Base-by-base conservation (phyloP, 805 yeast species). In the Candida ficus region DNA sequence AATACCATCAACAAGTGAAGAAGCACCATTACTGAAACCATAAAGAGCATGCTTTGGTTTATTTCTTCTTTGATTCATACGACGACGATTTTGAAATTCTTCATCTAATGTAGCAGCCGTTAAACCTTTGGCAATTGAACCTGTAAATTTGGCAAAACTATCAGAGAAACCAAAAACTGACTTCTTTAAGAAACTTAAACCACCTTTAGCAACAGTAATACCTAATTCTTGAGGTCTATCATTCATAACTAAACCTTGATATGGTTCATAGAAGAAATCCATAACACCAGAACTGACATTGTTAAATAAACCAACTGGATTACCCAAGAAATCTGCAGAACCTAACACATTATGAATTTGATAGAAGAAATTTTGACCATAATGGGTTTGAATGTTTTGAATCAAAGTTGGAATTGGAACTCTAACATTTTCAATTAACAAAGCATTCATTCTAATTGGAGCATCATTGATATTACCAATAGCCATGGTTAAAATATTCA, bases 401-500 rank as follows among this genome's bases (percentile, higher is more conserved):
- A 78, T 44, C 47, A 93, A 70, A 22, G 83, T 70, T 2, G 89
- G 86, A 4, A 84, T 58, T 4, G 97, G 95, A 1, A 90, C 95
- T 44, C 96, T 73, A 11, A 90, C 79, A 57, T 93, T 93, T 52
- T 89, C 97, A 57, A 91, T 73, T 44, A 88, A 73, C 50, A 95
- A 69, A 0, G 98, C 89, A 54, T 91, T 88, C 58, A 93, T 66
- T 54, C 83, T 76, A 33, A 93, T 85, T 1, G 98, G 98, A 0
- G 99, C 99, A 61, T 93, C 97, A 57, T 91, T 91, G 45, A 95
- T 86, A 59, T 91, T 93, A 20, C 98, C 99, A 47, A 93, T 77
- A 0, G 99, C 95, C 97, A 91, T 90, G 0, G 97, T 89, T 44
- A 93, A 67, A 29, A 91, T 80, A 58, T 93, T 88, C 49, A 87